Evolutionary conservation across 768 basidiomycete species (phyloP), one percentile per base, ranked within the genome.

Genomic region (Boletus reticuloceps): DNA sequence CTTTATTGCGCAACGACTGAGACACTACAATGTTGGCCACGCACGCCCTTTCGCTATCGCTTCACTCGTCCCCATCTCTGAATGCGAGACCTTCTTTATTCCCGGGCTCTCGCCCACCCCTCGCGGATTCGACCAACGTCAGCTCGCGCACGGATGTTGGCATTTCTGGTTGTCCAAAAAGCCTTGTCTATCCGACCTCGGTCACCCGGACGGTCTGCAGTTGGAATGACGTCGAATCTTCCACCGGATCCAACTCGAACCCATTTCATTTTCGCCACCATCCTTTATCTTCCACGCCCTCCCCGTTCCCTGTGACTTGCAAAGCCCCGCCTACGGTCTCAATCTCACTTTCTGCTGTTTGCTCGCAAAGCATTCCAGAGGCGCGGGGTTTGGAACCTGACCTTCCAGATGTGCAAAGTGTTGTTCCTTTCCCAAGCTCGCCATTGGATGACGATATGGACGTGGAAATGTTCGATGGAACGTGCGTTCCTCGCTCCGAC

Each of bases 281-380:
- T 34, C 38, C 48, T 46, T 37, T 47, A 13, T 47, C 57, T 11
- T 34, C 53, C 27, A 25, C 55, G 9, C 37, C 54, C 19, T 61
- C 64, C n/a, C 58, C 54, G 19, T 73, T 64, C 47, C 53, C 44
- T 0, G 55, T 62, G 40, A 52, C 66, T n/a, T 58, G 44, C 53
- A 76, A 76, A 50, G 74, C 74, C 11, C 66, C 68, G 5, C 72
- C 75, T 6, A 76, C 75, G 1, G 69, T 76, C 25, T 75, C 70
- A 7, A 62, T 76, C 43, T 75, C 73, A 0, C 59, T 76, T 44
- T 72, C 75, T 44, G 74, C 69, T 22, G 68, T 65, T 37, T 62
- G 68, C 20, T 69, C 68, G 47, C 71, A 61, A 47, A 60, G 36
- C 13, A 39, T 50, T 3, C 50, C 52, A 29, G 48, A 42, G 47